Base-by-base conservation (phyloP, 2,329 filamentous ascomycete genomes). In the Bertia moriformis region DNA sequence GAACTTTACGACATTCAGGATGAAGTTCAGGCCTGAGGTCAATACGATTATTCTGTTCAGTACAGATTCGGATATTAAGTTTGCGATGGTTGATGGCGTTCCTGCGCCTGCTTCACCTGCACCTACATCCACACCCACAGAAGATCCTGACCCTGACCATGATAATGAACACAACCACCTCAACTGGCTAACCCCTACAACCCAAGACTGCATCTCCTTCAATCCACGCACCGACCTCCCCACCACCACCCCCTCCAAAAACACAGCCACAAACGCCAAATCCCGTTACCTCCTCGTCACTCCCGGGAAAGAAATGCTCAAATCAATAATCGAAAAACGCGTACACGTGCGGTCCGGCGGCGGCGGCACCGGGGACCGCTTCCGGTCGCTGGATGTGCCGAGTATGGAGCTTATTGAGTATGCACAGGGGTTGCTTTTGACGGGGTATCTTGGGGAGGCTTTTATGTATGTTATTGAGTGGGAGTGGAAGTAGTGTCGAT, bases 391-490 rank as follows among this genome's bases (percentile, higher is more conserved):
- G 4, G 39, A 46, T 3, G 10, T 51, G 14, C 51, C 51, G 3
- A 46, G 47, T 38, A 36, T 41, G 4, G 48, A 52, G 10, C 44
- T 54, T 5, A 51, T 53, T 19, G 51, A 54, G 42, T 53, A 51
- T 45, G 47, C 49, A 3, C 51, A 54, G 44, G 51, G 51, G 0
- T 19, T 53, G 15, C 39, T 48, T 12, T 38, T 52, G 10, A 44
- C 41, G 18, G 49, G 49, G 13, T 52, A 51, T 38, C 35, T 50
- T 19, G 50, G 45, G 4, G 49, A 53, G 32, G 48, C 45, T 12
- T 52, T 54, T 32, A 52, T 54, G 49, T 53, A 54, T 44, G 50
- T 54, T 40, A 39, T 54, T 42, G 51, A 53, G 41, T 54, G 51
- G 51, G 46, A 41, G 30, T 52, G 49, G 24, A 29, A 29, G 24